Evolutionary conservation across 495 filamentous ascomycete species (phyloP).

Genomic region (Acidomyces sp.): DNA sequence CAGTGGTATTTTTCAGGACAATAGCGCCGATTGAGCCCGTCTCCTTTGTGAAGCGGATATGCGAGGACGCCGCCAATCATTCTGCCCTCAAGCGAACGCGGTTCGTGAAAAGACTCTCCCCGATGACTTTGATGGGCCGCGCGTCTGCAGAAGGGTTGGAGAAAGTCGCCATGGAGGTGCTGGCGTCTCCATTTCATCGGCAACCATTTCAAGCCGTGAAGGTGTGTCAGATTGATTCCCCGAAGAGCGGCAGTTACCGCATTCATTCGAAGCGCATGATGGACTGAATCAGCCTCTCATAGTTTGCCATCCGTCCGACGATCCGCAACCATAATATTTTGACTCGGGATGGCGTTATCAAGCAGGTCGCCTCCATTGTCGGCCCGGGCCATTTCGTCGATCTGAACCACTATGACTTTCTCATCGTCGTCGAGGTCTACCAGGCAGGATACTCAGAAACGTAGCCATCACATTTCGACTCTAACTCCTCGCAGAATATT

Average conservation of each 20-base stretch:
- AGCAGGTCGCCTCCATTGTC: conserved; percentile 56
- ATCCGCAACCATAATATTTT: conserved; percentile 67
- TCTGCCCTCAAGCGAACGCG: conserved; percentile 47
- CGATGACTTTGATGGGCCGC: conserved; percentile 60
- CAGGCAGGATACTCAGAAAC: conserved; percentile 45
- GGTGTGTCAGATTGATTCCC: conserved; percentile 9
- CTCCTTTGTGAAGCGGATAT: conserved; percentile 61
- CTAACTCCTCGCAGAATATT: conserved; percentile 42
- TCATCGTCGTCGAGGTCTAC: conserved; percentile 80
- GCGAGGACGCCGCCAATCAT: conserved; percentile 42
- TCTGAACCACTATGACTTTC: conserved; percentile 63
- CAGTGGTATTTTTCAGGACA: conserved; percentile 54
- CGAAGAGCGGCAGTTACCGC: too few species aligned
- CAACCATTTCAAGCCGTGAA: conserved; percentile 3
- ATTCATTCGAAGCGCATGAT: too few species aligned
- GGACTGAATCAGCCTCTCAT: too few species aligned
- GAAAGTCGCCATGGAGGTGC: conserved; percentile 55
- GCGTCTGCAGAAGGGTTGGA: conserved; percentile 64
- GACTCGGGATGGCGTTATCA: conserved; percentile 63
- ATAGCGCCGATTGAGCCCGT: conserved; percentile 64
- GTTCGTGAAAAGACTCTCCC: conserved; percentile 75
- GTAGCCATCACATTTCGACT: not conserved
- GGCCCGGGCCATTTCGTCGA: conserved; percentile 67
- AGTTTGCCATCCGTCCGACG: conserved; percentile 86
- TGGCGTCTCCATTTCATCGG: conserved; percentile 57